Base-by-base conservation (phyloP, 306 rosid species). In the Alnus glutinosa region DNA sequence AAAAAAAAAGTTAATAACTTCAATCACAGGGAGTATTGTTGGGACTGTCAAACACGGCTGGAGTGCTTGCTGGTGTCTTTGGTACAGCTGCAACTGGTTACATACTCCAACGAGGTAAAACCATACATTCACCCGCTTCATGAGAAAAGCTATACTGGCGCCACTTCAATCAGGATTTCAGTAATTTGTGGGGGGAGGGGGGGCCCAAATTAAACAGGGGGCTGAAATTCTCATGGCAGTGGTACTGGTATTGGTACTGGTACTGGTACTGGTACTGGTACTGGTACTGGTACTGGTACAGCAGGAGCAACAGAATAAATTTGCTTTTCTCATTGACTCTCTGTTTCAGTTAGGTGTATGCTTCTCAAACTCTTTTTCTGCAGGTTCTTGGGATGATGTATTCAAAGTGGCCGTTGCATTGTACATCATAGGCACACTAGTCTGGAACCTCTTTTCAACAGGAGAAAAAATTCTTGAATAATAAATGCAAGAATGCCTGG, bases 1-100 rank as follows among this genome's bases (percentile, higher is more conserved):
- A 30, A 67, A 42, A 0, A 42, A 5, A 0, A 7, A 3, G 55
- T 61, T 81, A 57, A 55, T 48, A 59, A 66, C 72, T 50, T 66
- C 66, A 71, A 90, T 76, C 71, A 57, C 88, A 94, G 98, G 98
- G 98, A 79, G 97, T 94, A 32, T 66, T 94, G 82, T 78, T 94
- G 74, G 98, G 98, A 75, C 83, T 94, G 30, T 94, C 98, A 49
- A 94, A 94, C 85, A 90, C 98, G 0, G 98, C 97, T 30, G 98
- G 98, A 77, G 98, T 94, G 76, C 93, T 94, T 51, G 98, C 98
- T 2, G 98, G 98, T 79, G 94, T 91, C 79, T 90, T 94, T 34
- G 98, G 97, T 74, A 92, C 97, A n/a, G 97, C 94, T 66, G 98
- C 97, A 74, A 94, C 98, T 0, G 97, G 97, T 54, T 90, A 87